Evolutionary conservation across 345 rosid species (phyloP).

Genomic region (Acer saccharum): DNA sequence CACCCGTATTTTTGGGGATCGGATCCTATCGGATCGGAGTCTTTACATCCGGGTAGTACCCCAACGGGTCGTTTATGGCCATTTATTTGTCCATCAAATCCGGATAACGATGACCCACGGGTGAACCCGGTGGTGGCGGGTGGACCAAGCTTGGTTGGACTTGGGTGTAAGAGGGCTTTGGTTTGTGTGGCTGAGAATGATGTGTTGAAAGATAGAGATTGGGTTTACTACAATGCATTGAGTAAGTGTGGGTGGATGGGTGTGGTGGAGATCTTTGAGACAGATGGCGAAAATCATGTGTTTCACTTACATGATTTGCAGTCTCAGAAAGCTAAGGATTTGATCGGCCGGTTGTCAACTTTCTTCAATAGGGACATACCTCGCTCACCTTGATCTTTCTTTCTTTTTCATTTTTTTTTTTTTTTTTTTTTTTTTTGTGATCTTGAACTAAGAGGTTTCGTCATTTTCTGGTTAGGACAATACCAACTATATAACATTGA

Average conservation of each 20-base stretch:
- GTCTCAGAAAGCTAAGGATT: constrained; percentile 33
- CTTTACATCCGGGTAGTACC: constrained; percentile 30
- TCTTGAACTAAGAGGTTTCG: too few species aligned
- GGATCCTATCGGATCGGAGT: constrained; percentile 52
- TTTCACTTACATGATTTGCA: constrained; percentile 42
- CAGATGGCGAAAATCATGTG: constrained; percentile 40
- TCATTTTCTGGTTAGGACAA: too few species aligned
- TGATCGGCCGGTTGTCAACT: constrained; percentile 38
- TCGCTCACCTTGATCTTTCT: background rate
- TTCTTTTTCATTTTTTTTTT: too few species aligned
- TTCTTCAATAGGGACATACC: constrained; percentile 41
- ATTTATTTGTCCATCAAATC: constrained; percentile 41
- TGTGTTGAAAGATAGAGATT: constrained; percentile 44
- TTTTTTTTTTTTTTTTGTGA: too few species aligned
- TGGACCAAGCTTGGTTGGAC: constrained; percentile 40
- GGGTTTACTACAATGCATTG: constrained; percentile 45
- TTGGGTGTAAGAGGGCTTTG: constrained; percentile 45
- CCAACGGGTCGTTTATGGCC: constrained; percentile 44
- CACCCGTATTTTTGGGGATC: constrained; percentile 54
- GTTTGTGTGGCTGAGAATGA: constrained; percentile 65
- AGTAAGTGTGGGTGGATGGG: constrained; percentile 53
- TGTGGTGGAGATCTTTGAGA: constrained; percentile 44
- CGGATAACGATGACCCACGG: constrained; percentile 55
- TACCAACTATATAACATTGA: too few species aligned
- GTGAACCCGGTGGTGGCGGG: constrained; percentile 47